These are phyloP conservation scores for Tephrocybe sp. DNA, from an alignment of 768 basidiomycete genomes.

Conservation along the genomic window DNA sequence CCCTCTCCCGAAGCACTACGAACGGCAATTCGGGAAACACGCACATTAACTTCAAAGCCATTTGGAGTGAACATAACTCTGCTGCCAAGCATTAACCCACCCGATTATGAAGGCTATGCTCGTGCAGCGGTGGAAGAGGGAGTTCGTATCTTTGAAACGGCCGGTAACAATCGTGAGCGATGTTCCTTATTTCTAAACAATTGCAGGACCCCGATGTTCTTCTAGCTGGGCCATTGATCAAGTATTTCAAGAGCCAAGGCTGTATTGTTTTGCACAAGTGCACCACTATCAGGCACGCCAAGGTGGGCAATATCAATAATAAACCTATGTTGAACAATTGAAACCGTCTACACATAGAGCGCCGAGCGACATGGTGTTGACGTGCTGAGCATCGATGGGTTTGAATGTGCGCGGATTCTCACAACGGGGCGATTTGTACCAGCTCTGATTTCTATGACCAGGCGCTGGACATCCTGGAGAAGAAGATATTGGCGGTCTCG, in stretches of 20 bases:
- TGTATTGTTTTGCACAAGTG: slow-evolving; percentile 91
- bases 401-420: slow-evolving; percentile 62
- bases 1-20: slow-evolving; percentile 83
- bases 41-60: slow-evolving; percentile 64
- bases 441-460: slow-evolving; percentile 28
- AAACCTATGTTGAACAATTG: no score
- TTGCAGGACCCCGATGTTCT: background rate
- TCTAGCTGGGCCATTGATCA: slow-evolving; percentile 74
- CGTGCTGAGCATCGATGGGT: slow-evolving; percentile 85
- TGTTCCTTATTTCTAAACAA: background rate
- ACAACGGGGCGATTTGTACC: background rate
- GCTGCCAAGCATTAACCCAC: slow-evolving; percentile 87
- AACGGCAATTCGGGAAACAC: slow-evolving; percentile 76
- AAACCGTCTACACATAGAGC: slow-evolving; percentile 24
- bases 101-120: slow-evolving; percentile 86
- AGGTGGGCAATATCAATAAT: slow-evolving; percentile 46
- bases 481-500: slow-evolving; percentile 86
- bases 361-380: slow-evolving; percentile 84
- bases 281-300: slow-evolving; percentile 83
- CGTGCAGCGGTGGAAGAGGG: slow-evolving; percentile 84
- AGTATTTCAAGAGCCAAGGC: slow-evolving; percentile 75
- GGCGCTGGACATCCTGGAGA: slow-evolving; percentile 95
- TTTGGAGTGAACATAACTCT: slow-evolving; percentile 88
- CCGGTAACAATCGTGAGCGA: slow-evolving; percentile 81
- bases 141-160: slow-evolving; percentile 89